A percentile compares a stretch with the other conserved stretches of the same genome.
Evolutionary conservation across 257 asterid species (phyloP).

Genomic region (Rauvolfia tetraphylla): DNA sequence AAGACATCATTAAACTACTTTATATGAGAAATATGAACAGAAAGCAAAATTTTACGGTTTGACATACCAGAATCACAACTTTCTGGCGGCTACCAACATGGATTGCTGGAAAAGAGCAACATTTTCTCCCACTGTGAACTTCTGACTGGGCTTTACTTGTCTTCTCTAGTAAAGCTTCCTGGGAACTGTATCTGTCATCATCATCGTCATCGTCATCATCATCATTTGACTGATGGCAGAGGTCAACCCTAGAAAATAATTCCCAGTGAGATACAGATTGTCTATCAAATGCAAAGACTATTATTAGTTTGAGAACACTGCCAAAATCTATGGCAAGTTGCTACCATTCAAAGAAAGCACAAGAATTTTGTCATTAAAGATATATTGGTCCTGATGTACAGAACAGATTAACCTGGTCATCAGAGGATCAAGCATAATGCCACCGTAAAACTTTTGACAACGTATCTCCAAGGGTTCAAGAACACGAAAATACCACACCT

Average conservation of each 20-base stretch:
- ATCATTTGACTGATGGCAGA: slow-evolving; percentile 81
- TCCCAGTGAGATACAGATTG: slow-evolving; percentile 6
- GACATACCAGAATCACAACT: slow-evolving; percentile 70
- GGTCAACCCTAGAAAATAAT: slow-evolving; percentile 84
- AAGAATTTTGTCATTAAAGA: not conserved
- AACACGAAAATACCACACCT: not conserved
- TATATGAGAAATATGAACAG: slow-evolving; percentile 9
- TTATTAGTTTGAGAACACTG: slow-evolving; percentile 1
- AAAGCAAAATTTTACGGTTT: not conserved
- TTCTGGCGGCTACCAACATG: slow-evolving; percentile 83
- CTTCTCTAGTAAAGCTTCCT: slow-evolving; percentile 67
- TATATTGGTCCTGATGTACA: too few species aligned
- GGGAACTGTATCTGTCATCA: slow-evolving; percentile 61
- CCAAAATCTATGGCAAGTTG: not conserved
- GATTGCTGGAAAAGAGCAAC: slow-evolving; percentile 50
- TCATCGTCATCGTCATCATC: slow-evolving; percentile 90
- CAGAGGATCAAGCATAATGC: not conserved
- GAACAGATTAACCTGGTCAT: not conserved
- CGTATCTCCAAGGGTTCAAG: not conserved
- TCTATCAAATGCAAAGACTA: not conserved
- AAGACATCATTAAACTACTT: not conserved
- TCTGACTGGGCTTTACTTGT: slow-evolving; percentile 35
- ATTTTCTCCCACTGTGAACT: slow-evolving; percentile 41
- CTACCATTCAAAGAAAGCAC: not conserved
- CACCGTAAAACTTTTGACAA: not conserved